Conservation (phyloP, 2,329 filamentous ascomycete genomes). For the Fusarium bactridioides region DNA sequence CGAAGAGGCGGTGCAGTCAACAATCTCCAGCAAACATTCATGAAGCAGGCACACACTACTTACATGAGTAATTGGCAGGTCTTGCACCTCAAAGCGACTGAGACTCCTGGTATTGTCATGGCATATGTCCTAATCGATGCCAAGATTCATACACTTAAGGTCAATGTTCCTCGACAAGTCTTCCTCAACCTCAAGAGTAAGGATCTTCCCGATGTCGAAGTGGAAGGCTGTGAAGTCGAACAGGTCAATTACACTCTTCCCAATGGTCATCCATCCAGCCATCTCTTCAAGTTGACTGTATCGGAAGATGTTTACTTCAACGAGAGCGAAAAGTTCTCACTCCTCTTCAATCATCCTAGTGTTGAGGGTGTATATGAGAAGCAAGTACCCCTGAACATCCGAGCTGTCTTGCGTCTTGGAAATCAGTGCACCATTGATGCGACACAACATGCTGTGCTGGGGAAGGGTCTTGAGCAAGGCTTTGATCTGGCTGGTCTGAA, state of each 20-base stretch:
- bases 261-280: slow-evolving; percentile 91
- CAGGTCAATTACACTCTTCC: slow-evolving; percentile 93
- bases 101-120: slow-evolving; percentile 83
- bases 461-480: slow-evolving; percentile 89
- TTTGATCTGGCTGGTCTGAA: slow-evolving; percentile 85
- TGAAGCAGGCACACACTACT: slow-evolving; percentile 88
- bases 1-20: slow-evolving; percentile 61
- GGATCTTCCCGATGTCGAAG: slow-evolving; percentile 86
- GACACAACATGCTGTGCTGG: slow-evolving; percentile 86
- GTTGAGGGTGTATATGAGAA: slow-evolving; percentile 98
- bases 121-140: slow-evolving; percentile 93
- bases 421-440: slow-evolving; percentile 95
- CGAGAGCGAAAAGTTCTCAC: slow-evolving; percentile 81
- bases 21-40: slow-evolving; percentile 76
- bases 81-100: slow-evolving; percentile 83
- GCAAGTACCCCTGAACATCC: slow-evolving; percentile 84
- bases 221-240: slow-evolving; percentile 86
- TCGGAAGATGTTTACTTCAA: slow-evolving; percentile 86
- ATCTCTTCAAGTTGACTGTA: slow-evolving; percentile 94
- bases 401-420: slow-evolving; percentile 88
- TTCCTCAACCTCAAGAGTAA: slow-evolving; percentile 91
- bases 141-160: slow-evolving; percentile 86
- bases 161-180: slow-evolving; percentile 87
- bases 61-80: slow-evolving; percentile 97
- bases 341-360: slow-evolving; percentile 89